Base-by-base conservation (phyloP, 805 yeast genomes). In the Sungouiella blattae region DNA sequence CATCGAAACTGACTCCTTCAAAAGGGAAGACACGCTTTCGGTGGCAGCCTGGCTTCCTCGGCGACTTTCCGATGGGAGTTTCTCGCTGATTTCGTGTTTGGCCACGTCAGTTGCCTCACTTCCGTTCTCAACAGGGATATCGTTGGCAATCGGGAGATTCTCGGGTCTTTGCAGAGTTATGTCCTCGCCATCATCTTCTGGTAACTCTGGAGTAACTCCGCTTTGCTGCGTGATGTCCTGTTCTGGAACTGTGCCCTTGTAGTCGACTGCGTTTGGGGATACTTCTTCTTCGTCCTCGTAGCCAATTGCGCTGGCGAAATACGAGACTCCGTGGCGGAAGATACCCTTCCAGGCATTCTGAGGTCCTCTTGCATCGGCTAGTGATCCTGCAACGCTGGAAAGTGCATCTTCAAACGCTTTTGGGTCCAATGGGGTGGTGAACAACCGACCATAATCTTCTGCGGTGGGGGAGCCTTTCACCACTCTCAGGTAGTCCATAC, bases 261-360 rank as follows among this genome's bases (percentile, higher is more conserved):
- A 51, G 23, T 35, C 42, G 22, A 52, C 44, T 11, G 56, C 58
- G 21, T 56, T n/a, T n/a, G n/a, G n/a, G n/a, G n/a, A n/a, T n/a
- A n/a, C n/a, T n/a, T n/a, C n/a, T n/a, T n/a, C n/a, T n/a, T n/a
- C n/a, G n/a, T 20, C 22, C 6, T 9, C 8, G 22, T 20, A 20
- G 22, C 9, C 22, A 6, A 20, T 9, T 6, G 22, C 22, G 8
- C 9, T 9, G 9, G 22, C 6, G 22, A 20, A 20, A 9, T 20
- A 9, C 22, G 22, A 6, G 8, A 20, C 22, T 20, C 8, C 22
- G 8, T 7, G 22, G 9, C 22, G 22, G 22, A 20, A 20, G 22
- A 20, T 20, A 20, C 22, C 22, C 9, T 20, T 6, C 22, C 22
- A 20, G 6, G 22, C 8, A 6, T 7, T 7, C 6, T 7, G 22